Evolutionary conservation across 1,284 basidiomycete species (phyloP).

Genomic region (Rhodofomes roseus): DNA sequence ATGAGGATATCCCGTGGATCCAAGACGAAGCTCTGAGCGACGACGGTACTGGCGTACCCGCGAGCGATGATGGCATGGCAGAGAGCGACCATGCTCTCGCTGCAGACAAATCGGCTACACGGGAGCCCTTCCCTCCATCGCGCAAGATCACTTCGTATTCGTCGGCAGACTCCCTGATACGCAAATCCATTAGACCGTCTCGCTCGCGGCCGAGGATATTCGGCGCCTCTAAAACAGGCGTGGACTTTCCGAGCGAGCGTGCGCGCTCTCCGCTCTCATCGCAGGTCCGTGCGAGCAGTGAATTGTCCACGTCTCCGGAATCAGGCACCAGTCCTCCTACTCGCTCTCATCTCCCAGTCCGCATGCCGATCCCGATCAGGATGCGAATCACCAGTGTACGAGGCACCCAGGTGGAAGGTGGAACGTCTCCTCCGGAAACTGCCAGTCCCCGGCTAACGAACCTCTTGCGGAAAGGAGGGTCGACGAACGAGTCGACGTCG

Average conservation of each 20-base stretch:
- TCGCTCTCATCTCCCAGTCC: neutral
- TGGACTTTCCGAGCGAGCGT: neutral
- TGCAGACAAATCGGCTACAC: neutral
- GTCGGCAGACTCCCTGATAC: slow-evolving; percentile 26
- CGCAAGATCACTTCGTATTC: slow-evolving; percentile 25
- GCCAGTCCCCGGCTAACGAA: neutral
- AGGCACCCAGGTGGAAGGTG: neutral
- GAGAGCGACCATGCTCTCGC: neutral
- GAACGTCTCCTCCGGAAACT: neutral
- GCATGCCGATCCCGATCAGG: slow-evolving; percentile 1
- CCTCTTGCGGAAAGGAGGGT: neutral
- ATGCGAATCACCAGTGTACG: slow-evolving; percentile 1
- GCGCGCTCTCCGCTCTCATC: slow-evolving; percentile 4
- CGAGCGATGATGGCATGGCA: neutral
- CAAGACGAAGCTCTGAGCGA: neutral
- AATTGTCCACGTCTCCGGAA: neutral
- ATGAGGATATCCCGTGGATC: slow-evolving; percentile 1
- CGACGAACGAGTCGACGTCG: neutral
- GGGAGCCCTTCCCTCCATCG: neutral
- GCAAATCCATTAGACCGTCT: slow-evolving; percentile 15
- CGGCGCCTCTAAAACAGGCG: neutral
- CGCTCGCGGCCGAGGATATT: neutral
- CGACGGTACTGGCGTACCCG: neutral
- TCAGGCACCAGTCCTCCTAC: neutral
- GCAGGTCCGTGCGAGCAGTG: neutral